A percentile compares a stretch with the other conserved stretches of the same genome.
Evolutionary conservation across 2,329 filamentous ascomycete species (phyloP).

Genomic region (Cercospora sesami): DNA sequence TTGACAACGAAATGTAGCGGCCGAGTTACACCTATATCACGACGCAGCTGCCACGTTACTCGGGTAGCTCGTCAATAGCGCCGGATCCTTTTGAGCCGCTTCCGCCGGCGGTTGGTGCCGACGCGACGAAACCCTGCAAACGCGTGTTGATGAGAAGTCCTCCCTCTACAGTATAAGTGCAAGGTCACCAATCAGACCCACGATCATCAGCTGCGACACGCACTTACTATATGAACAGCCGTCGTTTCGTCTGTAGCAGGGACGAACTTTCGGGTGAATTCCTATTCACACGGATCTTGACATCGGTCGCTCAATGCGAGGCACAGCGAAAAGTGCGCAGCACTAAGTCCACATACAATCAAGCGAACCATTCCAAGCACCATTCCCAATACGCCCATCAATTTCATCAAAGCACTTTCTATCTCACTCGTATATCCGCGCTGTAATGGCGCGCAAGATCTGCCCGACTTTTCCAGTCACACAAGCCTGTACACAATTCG

Average conservation of each 20-base stretch:
- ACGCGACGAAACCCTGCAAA: neutral
- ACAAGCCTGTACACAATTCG: neutral
- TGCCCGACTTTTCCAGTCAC: neutral
- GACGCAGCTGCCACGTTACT: constrained; percentile 8
- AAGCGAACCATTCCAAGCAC: neutral
- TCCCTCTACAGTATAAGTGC: neutral
- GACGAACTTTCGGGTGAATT: neutral
- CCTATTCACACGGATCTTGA: neutral
- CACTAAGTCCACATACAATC: neutral
- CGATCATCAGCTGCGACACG: no score
- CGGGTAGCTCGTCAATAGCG: constrained; percentile 7
- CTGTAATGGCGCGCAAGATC: neutral
- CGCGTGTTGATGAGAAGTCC: neutral
- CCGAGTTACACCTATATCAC: neutral
- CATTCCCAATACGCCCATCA: neutral
- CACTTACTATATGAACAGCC: no score
- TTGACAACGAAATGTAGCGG: neutral
- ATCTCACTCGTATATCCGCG: neutral
- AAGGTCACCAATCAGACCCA: neutral
- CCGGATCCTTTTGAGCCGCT: constrained; percentile 1
- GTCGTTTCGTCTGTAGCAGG: no score
- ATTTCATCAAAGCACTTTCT: neutral
- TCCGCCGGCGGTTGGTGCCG: neutral
- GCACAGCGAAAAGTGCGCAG: neutral
- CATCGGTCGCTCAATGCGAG: neutral